Evolutionary conservation across 1,284 basidiomycete genomes (phyloP).

Genomic region (Puccinia hordei): DNA sequence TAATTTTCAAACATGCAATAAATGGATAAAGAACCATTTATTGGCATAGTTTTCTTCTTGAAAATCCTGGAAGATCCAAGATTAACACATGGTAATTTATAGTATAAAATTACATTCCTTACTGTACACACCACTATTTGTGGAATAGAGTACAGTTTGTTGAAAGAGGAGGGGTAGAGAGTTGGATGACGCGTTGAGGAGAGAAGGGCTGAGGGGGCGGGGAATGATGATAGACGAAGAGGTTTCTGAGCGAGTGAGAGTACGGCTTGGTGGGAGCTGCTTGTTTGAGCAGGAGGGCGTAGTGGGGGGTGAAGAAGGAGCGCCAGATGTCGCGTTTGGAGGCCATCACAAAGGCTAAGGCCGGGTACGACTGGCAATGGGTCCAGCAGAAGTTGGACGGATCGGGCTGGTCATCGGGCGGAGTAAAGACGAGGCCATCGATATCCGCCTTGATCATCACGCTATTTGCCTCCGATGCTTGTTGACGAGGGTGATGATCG

Average conservation of each 20-base stretch:
- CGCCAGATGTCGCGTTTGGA: slow-evolving; percentile 45
- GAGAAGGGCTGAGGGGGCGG: neutral
- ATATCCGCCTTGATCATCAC: slow-evolving; percentile 42
- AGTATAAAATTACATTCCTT: no score
- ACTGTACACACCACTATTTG: no score
- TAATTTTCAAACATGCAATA: no score
- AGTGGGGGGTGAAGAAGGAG: neutral
- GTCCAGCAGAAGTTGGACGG: neutral
- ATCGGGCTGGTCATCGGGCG: neutral
- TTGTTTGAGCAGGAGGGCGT: slow-evolving; percentile 12
- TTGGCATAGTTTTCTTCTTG: no score
- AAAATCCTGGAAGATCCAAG: no score
- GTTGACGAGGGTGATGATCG: no score
- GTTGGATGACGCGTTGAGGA: neutral
- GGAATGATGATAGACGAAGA: slow-evolving; percentile 22
- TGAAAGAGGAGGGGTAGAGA: neutral
- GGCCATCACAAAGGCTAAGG: slow-evolving; percentile 32
- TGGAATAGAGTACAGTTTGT: no score
- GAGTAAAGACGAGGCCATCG: slow-evolving; percentile 31
- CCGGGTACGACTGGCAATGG: slow-evolving; percentile 13
- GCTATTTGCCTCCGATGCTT: no score
- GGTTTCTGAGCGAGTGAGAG: neutral
- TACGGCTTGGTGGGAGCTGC: neutral
- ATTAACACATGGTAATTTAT: no score
- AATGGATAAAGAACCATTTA: no score